Evolutionary conservation across 1,284 basidiomycete genomes (phyloP).

Genomic region (Phellinidium pouzarii): DNA sequence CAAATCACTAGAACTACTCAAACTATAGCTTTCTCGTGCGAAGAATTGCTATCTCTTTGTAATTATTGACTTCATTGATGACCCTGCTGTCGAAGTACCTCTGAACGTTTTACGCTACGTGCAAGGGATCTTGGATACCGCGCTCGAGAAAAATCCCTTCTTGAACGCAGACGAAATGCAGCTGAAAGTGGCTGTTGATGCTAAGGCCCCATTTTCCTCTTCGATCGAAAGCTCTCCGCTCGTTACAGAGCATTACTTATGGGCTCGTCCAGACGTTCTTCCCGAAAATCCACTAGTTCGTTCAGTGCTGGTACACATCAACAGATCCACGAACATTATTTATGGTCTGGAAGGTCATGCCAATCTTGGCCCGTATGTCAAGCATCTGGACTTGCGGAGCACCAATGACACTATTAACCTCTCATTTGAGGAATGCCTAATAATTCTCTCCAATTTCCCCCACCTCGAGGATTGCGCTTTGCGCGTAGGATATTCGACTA

Average conservation of each 20-base stretch:
- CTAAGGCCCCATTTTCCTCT: neutral
- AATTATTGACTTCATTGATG: neutral
- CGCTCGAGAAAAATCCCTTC: too few species aligned
- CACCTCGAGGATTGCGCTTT: constrained; percentile 7
- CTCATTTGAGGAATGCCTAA: constrained; percentile 6
- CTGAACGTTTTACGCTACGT: neutral
- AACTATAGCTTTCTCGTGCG: neutral
- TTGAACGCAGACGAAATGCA: neutral
- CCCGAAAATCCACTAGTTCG: neutral
- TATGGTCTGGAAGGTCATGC: constrained; percentile 10
- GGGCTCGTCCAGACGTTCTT: neutral
- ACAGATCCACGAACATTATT: neutral
- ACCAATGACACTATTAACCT: neutral
- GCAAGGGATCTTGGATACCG: neutral
- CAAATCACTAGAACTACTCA: too few species aligned
- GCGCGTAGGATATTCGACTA: neutral
- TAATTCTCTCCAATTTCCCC: constrained; percentile 5
- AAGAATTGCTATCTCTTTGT: neutral
- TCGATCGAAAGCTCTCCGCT: neutral
- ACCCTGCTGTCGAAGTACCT: neutral
- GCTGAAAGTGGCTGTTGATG: neutral
- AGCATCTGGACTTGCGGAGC: constrained; percentile 3
- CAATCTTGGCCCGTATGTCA: neutral
- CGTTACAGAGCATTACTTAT: constrained; percentile 3
- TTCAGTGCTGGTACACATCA: constrained; percentile 5